Evolutionary conservation across 441 rosid genomes (phyloP), one percentile per base, ranked within the genome.

Genomic region (Populus hybrid): DNA sequence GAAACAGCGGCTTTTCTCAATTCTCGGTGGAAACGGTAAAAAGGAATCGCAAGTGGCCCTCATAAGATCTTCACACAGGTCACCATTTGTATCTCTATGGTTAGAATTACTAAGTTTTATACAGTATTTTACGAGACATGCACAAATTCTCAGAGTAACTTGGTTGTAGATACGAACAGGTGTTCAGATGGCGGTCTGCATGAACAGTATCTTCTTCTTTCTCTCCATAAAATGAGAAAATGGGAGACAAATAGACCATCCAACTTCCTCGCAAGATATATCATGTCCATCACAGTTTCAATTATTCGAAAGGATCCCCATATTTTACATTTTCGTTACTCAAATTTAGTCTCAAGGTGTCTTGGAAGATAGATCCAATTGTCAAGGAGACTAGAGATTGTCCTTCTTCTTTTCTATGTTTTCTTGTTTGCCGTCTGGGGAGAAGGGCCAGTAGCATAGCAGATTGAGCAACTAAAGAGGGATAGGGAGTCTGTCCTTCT

Each of bases 1-100:
- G 66, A 74, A 86, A 84, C 87, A 85, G 82, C 82, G 78, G 76
- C 83, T 78, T 88, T 82, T 85, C 87, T 80, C 88, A 76, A 80
- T 79, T 81, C 74, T 78, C 78, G 79, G 80, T 85, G 86, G 82
- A 80, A 81, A 83, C 79, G 53, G 85, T 76, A 63, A 82, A 80
- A 74, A 59, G 42, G 36, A 30, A 26, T 35, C 64, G 76, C 77
- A 67, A 76, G 53, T 72, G 79, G 79, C 34, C 57, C 57, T 12
- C 3, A 66, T 67, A 21, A 21, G 35, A 26, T 38, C 38, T 75
- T 66, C 64, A 11, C 67, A 78, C 76, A 75, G 70, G 69, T 70
- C 28, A 18, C 72, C 36, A 18, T 1, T 3, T 79, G 76, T 32
- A 42, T 73, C 28, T 26, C 18, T 14, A 46, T 4, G 57, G 57